A percentile compares a stretch with the other conserved stretches of the same genome.
Conservation (phyloP, 768 basidiomycete genomes). For the Kwoniella europaea region DNA sequence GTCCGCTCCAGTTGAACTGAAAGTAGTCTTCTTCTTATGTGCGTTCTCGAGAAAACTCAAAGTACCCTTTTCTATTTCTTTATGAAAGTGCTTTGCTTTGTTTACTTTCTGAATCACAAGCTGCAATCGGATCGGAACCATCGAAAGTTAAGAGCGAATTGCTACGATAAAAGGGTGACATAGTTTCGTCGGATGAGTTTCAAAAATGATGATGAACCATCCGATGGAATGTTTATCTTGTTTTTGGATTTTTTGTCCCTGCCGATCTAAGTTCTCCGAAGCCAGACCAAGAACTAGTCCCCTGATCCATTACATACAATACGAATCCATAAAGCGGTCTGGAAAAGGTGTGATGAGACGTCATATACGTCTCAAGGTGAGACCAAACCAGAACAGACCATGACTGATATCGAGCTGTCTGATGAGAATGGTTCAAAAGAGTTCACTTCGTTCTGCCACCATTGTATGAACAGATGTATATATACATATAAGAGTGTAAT, state of each 20-base stretch:
- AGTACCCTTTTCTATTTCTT: slow-evolving; percentile 10
- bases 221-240: slow-evolving; percentile 18
- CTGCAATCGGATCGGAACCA: slow-evolving; percentile 9
- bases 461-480: no score
- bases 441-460: no score
- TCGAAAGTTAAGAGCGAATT: not conserved
- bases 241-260: slow-evolving; percentile 1
- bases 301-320: not conserved
- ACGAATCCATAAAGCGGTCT: not conserved
- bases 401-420: not conserved
- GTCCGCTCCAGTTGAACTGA: no score
- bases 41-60: slow-evolving; percentile 9
- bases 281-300: not conserved
- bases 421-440: no score
- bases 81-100: not conserved
- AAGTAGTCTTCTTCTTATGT: not conserved
- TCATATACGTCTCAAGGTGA: not conserved
- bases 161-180: not conserved
- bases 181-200: slow-evolving; percentile 9
- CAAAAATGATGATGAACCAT: slow-evolving; percentile 3
- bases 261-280: slow-evolving; percentile 21
- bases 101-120: slow-evolving; percentile 7
- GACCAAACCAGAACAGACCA: not conserved
- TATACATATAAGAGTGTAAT: no score
- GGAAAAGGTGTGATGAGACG: slow-evolving; percentile 1